Base-by-base conservation (phyloP, 129 eudicot species). In the Flaveria linearis region DNA sequence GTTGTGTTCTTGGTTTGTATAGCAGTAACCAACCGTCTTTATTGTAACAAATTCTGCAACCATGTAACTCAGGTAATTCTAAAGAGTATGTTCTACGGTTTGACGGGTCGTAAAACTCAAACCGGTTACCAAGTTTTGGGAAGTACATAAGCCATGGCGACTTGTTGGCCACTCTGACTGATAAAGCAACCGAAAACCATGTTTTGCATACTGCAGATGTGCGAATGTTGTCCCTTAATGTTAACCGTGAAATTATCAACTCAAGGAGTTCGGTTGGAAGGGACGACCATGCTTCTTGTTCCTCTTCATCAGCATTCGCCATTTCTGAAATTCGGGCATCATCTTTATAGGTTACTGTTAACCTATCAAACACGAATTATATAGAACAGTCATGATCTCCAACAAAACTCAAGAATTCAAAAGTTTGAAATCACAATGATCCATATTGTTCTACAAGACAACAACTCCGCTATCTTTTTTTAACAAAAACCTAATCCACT, bases 121-220 rank as follows among this genome's bases (percentile, higher is more conserved):
- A 81, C 47, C 87, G 78, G 61, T 89, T 78, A 41, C 96, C 97
- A 30, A 73, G 84, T 86, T 88, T 92, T 3, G 97, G 93, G 66
- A 87, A 89, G 72, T 87, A 86, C 97, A 92, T 89, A 52, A 92
- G 87, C 97, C 97, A 92, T 45, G 97, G 97, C n/a, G 93, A 84
- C 78, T 86, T 86, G 71, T 87, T 78, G 53, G 81, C 88, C 28
- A 85, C 87, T 75, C 97, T 76, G 63, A 92, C 96, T 6, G 93
- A 89, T 33, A 83, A 10, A 25, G 97, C 96, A n/a, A 78, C 88
- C 9, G 87, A 55, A 16, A 70, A 77, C 97, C 97, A 92, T 64
- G 79, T 68, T 75, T 87, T 92, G 87, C 97, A 92, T 41, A 92
- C 97, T 33, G 90, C 91, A 41, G 96, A 92, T 49, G 89, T 76